Conservation (phyloP, 2,329 filamentous ascomycete species). For the Pseudovirgaria hyperparasitica region DNA sequence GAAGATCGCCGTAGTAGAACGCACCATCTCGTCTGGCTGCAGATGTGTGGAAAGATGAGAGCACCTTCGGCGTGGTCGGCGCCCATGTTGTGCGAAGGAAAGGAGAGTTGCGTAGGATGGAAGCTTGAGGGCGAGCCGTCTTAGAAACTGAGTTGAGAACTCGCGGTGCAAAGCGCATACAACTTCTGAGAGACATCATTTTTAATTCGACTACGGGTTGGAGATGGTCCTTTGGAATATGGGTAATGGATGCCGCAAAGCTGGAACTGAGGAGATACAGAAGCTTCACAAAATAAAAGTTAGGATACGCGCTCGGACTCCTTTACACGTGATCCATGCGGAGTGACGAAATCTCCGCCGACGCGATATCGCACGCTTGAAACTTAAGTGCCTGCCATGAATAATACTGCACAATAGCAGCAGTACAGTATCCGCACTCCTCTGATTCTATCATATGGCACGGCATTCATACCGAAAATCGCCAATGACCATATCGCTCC, state of each 20-base stretch:
- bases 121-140: conserved; percentile 22
- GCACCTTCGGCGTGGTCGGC: conserved; percentile 17
- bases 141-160: conserved; percentile 27
- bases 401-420: no score
- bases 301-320: no score
- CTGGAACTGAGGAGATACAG: not conserved
- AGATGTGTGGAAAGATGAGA: conserved; percentile 32
- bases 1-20: not conserved
- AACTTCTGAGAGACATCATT: conserved; percentile 33
- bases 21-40: conserved; percentile 18
- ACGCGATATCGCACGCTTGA: no score
- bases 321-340: no score
- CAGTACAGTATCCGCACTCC: no score
- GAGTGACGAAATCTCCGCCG: no score
- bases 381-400: no score
- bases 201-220: conserved; percentile 7
- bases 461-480: no score
- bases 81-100: conserved; percentile 22
- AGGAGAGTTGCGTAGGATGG: conserved; percentile 19
- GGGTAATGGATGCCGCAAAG: not conserved
- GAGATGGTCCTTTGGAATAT: conserved; percentile 3
- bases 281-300: not conserved
- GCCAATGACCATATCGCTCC: no score
- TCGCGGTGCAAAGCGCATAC: conserved; percentile 33
- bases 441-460: no score